Percentiles rank a stretch among this genome's conserved stretches.
Evolutionary conservation across 2,329 filamentous ascomycete species (phyloP).

Genomic region (Tolypocladium amazonense): DNA sequence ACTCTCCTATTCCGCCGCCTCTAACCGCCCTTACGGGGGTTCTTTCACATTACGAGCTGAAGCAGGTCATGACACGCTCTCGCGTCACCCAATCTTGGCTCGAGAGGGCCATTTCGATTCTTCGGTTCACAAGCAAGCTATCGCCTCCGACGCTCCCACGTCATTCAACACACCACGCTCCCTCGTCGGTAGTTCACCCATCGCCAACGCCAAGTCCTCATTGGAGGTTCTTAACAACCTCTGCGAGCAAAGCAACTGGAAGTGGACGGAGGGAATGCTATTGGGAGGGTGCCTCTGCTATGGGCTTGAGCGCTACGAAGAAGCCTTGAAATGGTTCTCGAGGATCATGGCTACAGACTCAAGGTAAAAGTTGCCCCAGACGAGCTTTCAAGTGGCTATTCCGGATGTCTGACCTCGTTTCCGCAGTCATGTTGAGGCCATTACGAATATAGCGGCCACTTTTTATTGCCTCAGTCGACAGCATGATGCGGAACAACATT

Average conservation of each 20-base stretch:
- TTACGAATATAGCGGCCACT: slow-evolving; percentile 86
- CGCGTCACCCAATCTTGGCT: not conserved
- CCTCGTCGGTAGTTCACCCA: slow-evolving; percentile 23
- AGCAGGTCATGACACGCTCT: not conserved
- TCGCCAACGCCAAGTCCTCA: slow-evolving; percentile 50
- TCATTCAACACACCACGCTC: not conserved
- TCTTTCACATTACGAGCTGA: not conserved
- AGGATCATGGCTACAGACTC: slow-evolving; percentile 47
- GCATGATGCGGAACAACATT: slow-evolving; percentile 75
- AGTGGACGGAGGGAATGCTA: slow-evolving; percentile 89
- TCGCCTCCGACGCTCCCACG: not conserved
- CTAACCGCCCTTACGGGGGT: not conserved
- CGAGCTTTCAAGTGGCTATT: slow-evolving; percentile 18
- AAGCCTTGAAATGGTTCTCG: slow-evolving; percentile 65
- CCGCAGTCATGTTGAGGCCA: slow-evolving; percentile 74
- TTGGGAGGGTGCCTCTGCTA: slow-evolving; percentile 88
- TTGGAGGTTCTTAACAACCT: slow-evolving; percentile 62
- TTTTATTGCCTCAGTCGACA: slow-evolving; percentile 73
- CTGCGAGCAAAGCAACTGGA: slow-evolving; percentile 72
- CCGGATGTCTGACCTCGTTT: slow-evolving; percentile 17
- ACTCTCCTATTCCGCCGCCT: not conserved
- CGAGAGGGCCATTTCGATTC: not conserved
- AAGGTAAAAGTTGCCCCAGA: slow-evolving; percentile 32
- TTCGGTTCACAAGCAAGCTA: not conserved
- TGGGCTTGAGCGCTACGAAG: slow-evolving; percentile 73